Conservation (phyloP, 768 basidiomycete species). For the Russula griseocarnosa region DNA sequence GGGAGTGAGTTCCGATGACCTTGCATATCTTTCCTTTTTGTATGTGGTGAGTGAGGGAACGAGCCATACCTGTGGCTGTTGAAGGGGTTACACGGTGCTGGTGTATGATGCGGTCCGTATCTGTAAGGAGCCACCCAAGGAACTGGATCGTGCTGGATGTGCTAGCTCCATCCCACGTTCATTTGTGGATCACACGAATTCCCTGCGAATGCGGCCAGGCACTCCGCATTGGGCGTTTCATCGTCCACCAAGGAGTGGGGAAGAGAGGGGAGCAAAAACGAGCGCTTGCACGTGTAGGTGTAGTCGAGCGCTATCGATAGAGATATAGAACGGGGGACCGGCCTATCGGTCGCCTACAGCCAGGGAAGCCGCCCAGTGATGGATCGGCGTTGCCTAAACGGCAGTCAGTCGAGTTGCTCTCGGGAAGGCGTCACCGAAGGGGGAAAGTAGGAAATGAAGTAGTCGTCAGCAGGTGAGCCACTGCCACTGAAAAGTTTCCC, state of each 20-base stretch:
- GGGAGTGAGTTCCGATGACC: neutral
- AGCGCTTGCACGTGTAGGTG: constrained; percentile 13
- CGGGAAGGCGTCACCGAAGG: neutral
- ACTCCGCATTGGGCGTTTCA: constrained; percentile 17
- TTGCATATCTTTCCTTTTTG: constrained; percentile 14
- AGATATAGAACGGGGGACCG: constrained; percentile 18
- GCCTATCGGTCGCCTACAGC: constrained; percentile 2
- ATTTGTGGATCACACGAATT: constrained; percentile 6
- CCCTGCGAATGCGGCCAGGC: constrained; percentile 2
- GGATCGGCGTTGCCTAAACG: constrained; percentile 16
- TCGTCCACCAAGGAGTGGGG: neutral
- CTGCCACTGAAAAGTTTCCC: neutral
- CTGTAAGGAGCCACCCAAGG: neutral
- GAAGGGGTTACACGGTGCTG: neutral
- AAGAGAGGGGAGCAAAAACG: neutral
- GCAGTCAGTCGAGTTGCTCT: constrained; percentile 1
- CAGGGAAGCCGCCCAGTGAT: neutral
- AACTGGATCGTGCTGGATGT: constrained; percentile 10
- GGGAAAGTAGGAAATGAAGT: constrained; percentile 8
- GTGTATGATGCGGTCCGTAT: neutral
- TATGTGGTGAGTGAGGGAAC: constrained; percentile 6
- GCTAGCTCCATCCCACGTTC: constrained; percentile 17
- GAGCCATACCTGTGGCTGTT: constrained; percentile 6
- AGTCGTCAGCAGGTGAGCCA: constrained; percentile 16
- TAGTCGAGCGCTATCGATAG: constrained; percentile 17